Conservation (phyloP, 805 yeast genomes). For the Kodamaea lidongshanica region DNA sequence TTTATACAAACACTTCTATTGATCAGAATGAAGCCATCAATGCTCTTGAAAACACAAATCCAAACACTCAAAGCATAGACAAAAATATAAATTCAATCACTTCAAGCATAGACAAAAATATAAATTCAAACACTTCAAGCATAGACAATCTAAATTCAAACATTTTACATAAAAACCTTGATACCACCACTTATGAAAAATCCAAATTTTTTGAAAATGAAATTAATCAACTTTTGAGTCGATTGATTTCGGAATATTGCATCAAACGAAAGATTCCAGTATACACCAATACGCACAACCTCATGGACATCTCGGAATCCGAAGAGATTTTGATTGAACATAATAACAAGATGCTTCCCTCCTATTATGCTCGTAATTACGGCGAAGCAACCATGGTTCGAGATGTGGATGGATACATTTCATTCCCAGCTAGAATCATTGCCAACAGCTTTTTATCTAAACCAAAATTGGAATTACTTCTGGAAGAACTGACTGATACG, state of each 20-base stretch:
- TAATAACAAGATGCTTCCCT: slow-evolving; percentile 30
- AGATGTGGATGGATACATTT: slow-evolving; percentile 29
- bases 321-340: slow-evolving; percentile 24
- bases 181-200: slow-evolving; percentile 9
- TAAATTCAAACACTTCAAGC: no score
- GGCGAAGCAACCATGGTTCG: slow-evolving; percentile 33
- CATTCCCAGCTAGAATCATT: slow-evolving; percentile 27
- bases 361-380: slow-evolving; percentile 29
- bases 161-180: slow-evolving; percentile 26
- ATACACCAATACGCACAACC: slow-evolving; percentile 14
- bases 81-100: no score
- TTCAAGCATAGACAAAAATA: no score
- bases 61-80: no score
- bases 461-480: slow-evolving; percentile 11
- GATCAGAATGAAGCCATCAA: no score
- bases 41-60: no score
- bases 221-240: slow-evolving; percentile 20
- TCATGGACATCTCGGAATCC: slow-evolving; percentile 12
- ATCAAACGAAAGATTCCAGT: slow-evolving; percentile 14
- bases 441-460: slow-evolving; percentile 28
- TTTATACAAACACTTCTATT: no score
- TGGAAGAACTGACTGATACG: slow-evolving; percentile 12
- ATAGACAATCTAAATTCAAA: no score
- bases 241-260: slow-evolving; percentile 21
- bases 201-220: slow-evolving; percentile 22